These are phyloP conservation scores for Butyriboletus loyo DNA, from an alignment of 768 basidiomycete species.

Conservation along the genomic window DNA sequence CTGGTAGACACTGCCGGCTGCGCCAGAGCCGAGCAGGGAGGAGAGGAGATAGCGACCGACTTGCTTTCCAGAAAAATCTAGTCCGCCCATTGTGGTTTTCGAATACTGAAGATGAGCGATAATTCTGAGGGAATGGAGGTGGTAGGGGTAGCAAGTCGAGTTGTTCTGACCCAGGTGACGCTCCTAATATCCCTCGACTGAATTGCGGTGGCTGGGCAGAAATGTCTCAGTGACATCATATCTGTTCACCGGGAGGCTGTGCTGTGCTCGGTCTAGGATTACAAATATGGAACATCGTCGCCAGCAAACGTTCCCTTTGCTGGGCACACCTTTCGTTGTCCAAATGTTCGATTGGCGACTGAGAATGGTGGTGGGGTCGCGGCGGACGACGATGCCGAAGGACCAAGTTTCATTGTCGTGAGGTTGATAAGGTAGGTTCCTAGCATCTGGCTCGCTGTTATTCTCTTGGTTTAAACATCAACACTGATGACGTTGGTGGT, in stretches of 20 bases:
- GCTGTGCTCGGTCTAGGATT: no score
- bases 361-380: constrained; percentile 57
- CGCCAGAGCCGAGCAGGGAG: constrained; percentile 66
- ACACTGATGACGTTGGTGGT: neutral
- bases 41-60: constrained; percentile 63
- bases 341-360: constrained; percentile 56
- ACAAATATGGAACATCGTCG: no score
- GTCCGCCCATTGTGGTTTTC: constrained; percentile 12
- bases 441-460: neutral
- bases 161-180: neutral
- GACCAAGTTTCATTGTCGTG: constrained; percentile 65
- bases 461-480: neutral
- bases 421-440: constrained; percentile 63
- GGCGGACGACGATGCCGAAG: constrained; percentile 41
- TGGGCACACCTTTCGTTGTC: constrained; percentile 52
- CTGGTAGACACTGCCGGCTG: constrained; percentile 75
- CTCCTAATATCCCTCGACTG: neutral
- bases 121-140: neutral
- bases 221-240: neutral
- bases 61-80: constrained; percentile 46
- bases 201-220: neutral
- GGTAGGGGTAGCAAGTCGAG: neutral
- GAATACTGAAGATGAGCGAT: neutral
- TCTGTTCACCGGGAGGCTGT: neutral
- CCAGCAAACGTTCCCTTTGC: no score